These are phyloP conservation scores for Hibiscus tridactylites DNA, from an alignment of 345 rosid species.

Conservation along the genomic window DNA sequence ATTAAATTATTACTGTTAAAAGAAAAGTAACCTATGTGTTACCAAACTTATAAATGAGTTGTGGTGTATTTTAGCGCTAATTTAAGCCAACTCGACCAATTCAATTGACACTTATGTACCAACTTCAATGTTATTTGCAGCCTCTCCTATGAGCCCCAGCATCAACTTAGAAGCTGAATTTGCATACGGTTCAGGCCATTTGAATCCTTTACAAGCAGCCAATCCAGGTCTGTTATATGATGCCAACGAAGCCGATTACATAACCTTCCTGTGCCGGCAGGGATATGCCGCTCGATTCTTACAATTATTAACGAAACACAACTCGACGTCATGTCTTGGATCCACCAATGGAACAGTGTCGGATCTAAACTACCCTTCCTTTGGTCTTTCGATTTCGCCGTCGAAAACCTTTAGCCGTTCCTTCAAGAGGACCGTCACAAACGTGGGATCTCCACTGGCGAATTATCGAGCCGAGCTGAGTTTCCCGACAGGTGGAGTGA, in stretches of 20 bases:
- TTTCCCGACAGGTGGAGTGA: constrained; percentile 12
- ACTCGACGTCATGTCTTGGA: constrained; percentile 8
- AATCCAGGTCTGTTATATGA: constrained; percentile 40
- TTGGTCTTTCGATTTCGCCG: constrained; percentile 8
- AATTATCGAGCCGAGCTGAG: constrained; percentile 15
- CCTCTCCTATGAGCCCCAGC: constrained; percentile 10
- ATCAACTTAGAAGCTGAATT: constrained; percentile 25
- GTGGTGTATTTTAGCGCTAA: too few species aligned
- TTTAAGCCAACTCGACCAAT: not conserved
- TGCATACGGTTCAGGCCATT: constrained; percentile 35
- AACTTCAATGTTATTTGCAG: not conserved
- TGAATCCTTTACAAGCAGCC: constrained; percentile 22
- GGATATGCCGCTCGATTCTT: constrained; percentile 19
- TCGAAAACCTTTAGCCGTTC: not conserved
- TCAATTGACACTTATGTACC: too few species aligned
- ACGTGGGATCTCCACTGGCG: constrained; percentile 27
- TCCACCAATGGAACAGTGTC: constrained; percentile 16
- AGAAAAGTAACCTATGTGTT: too few species aligned
- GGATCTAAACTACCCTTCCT: constrained; percentile 43
- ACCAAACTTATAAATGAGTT: too few species aligned
- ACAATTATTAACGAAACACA: constrained; percentile 17
- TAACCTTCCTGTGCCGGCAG: constrained; percentile 33
- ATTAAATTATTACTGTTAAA: too few species aligned
- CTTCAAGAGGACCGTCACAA: constrained; percentile 28
- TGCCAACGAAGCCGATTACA: constrained; percentile 22